Conservation (phyloP, 2,329 filamentous ascomycete species). For the Metarhizium robertsii region DNA sequence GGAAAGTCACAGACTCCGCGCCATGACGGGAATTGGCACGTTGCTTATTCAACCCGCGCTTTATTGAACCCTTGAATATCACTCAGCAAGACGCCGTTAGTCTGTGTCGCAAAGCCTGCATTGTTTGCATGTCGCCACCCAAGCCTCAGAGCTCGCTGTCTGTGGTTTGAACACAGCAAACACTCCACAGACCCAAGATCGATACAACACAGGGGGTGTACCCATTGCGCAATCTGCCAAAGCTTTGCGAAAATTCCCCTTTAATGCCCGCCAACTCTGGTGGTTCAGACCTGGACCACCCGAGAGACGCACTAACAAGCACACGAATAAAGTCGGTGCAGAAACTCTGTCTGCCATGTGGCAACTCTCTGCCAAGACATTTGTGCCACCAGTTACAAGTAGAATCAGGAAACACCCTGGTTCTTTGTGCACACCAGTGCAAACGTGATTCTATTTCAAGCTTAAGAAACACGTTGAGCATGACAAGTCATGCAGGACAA, state of each 20-base stretch:
- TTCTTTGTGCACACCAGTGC: neutral
- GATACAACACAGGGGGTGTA: too few relatives aligned
- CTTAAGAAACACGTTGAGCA: neutral
- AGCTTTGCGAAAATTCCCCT: neutral
- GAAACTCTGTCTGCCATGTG: constrained; percentile 3
- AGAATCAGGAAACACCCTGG: neutral
- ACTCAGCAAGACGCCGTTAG: too few relatives aligned
- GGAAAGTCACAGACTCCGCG: too few relatives aligned
- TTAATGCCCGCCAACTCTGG: neutral
- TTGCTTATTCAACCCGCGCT: too few relatives aligned
- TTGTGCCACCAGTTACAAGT: neutral
- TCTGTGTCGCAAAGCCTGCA: too few relatives aligned
- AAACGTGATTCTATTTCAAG: neutral
- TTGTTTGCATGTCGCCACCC: too few relatives aligned
- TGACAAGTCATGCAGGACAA: neutral
- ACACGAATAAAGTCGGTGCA: neutral
- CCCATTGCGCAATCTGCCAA: too few relatives aligned
- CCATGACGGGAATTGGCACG: too few relatives aligned
- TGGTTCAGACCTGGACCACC: neutral
- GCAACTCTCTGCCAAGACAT: neutral
- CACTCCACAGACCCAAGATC: too few relatives aligned
- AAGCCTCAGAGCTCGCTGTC: too few relatives aligned
- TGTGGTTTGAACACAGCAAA: too few relatives aligned
- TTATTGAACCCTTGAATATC: too few relatives aligned
- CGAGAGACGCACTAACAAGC: neutral